Base-by-base conservation (phyloP, 1,284 basidiomycete genomes). In the Ganoderma multipileum region DNA sequence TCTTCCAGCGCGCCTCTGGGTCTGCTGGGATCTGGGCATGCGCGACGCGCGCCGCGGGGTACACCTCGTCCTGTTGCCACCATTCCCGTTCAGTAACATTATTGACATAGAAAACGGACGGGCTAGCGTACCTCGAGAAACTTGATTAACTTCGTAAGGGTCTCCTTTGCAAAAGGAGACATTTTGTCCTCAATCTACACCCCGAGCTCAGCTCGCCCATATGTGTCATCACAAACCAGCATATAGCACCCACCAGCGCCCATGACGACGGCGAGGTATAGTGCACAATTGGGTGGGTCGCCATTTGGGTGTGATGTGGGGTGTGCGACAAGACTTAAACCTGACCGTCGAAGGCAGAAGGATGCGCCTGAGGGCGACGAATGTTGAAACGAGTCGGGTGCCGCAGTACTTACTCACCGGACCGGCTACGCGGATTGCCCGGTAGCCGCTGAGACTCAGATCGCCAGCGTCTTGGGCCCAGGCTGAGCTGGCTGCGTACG, bases 101-200 rank as follows among this genome's bases (percentile, higher is more conserved):
- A 14, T 14, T 26, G 3, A 14, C n/a, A 23, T 9, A 52, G 47
- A 3, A 9, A n/a, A 23, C n/a, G 9, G 3, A 6, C 23, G 23
- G 23, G 47, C 14, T 30, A 18, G 79, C 87, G 73, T 71, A 94
- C 95, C 83, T 95, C 90, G 67, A 97, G 86, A 80, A 99, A 99
- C 59, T 84, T 83, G 76, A 98, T 89, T 66, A 99, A 87, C 76
- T 93, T 96, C 63, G 89, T 85, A 59, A 99, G 86, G 6, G 90
- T 93, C 75, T 96, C 91, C 82, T 96, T 97, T 47, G 91, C 97
- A 75, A 88, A 94, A 14, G 91, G 87, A 7, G 94, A 94, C 86
- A 99, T 93, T 82, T 94, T 95, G 85, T 95, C 92, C 83, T 96
- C 94, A 67, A 97, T 84, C 95, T 97, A 44, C 44, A 75, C 18